Evolutionary conservation across 495 filamentous ascomycete genomes (phyloP).

Genomic region (Lophiotrema nucula): DNA sequence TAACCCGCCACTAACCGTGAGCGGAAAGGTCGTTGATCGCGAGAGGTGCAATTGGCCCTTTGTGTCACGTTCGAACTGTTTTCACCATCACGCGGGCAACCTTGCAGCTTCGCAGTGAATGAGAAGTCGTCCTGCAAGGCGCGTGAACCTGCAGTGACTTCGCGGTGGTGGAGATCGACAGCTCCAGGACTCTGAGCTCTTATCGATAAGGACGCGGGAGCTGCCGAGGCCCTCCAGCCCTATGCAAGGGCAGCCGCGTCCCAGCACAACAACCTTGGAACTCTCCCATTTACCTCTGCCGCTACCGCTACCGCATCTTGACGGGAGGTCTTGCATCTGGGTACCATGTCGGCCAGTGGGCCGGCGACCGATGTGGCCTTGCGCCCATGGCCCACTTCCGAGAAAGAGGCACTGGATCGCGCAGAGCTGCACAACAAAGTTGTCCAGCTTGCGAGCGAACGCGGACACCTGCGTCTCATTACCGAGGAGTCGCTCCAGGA

Average conservation of each 20-base stretch:
- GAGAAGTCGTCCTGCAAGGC: too few species aligned
- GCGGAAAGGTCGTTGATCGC: too few species aligned
- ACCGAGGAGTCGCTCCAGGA: constrained; percentile 53
- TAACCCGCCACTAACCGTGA: too few species aligned
- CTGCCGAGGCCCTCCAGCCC: background rate
- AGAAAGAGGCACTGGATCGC: constrained; percentile 11
- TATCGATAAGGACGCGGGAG: constrained; percentile 8
- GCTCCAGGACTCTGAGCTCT: too few species aligned
- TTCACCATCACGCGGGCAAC: too few species aligned
- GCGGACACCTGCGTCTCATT: constrained; percentile 41
- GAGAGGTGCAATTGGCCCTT: too few species aligned
- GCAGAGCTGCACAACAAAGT: constrained; percentile 31
- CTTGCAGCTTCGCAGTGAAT: too few species aligned
- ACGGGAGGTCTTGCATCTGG: background rate
- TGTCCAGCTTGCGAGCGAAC: constrained; percentile 35
- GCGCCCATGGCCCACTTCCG: constrained; percentile 36
- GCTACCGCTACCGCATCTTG: background rate
- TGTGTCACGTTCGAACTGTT: too few species aligned
- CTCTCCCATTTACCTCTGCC: background rate
- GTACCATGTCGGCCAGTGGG: constrained; percentile 11
- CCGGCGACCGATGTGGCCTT: constrained; percentile 23
- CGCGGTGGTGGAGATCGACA: too few species aligned
- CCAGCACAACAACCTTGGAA: background rate
- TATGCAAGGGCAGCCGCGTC: background rate
- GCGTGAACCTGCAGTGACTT: too few species aligned